Evolutionary conservation across 805 yeast species (phyloP).

Genomic region (Candida sakaeoensis): DNA sequence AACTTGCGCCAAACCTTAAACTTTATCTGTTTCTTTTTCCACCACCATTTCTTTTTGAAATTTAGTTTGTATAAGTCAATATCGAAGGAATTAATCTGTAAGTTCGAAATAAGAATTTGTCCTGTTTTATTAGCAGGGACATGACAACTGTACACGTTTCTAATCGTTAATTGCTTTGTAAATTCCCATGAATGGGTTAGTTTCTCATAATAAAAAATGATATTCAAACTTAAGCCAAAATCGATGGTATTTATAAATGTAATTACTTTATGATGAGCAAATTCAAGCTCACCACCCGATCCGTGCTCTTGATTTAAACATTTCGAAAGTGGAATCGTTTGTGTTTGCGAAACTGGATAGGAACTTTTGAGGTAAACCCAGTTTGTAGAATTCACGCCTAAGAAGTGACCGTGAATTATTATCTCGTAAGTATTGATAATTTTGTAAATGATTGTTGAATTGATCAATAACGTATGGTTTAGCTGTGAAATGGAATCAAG

Average conservation of each 20-base stretch:
- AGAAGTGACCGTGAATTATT: slow-evolving; percentile 2
- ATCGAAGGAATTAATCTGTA: neutral
- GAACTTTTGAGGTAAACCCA: slow-evolving; percentile 6
- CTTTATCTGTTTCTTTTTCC: neutral
- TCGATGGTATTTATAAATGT: slow-evolving; percentile 6
- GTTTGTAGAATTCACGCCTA: neutral
- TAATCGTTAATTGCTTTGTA: slow-evolving; percentile 1
- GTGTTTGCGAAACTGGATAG: neutral
- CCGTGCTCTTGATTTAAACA: slow-evolving; percentile 10
- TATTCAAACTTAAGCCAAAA: slow-evolving; percentile 5
- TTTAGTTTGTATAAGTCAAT: neutral
- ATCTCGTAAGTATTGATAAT: neutral
- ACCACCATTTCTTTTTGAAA: neutral
- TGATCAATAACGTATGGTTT: neutral
- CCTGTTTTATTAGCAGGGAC: slow-evolving; percentile 8
- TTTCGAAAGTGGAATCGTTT: slow-evolving; percentile 5
- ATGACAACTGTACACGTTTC: slow-evolving; percentile 6
- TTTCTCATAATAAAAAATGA: slow-evolving; percentile 8
- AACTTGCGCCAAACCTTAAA: slow-evolving; percentile 7
- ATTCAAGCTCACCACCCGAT: slow-evolving; percentile 8
- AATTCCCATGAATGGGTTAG: slow-evolving; percentile 7
- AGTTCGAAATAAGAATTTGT: slow-evolving; percentile 7
- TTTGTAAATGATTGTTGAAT: slow-evolving; percentile 5
- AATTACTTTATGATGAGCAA: neutral
- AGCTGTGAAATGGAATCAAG: slow-evolving; percentile 3